These are phyloP conservation scores for Arthrobotrys conoides DNA, from an alignment of 2,329 filamentous ascomycete genomes.

Conservation along the genomic window DNA sequence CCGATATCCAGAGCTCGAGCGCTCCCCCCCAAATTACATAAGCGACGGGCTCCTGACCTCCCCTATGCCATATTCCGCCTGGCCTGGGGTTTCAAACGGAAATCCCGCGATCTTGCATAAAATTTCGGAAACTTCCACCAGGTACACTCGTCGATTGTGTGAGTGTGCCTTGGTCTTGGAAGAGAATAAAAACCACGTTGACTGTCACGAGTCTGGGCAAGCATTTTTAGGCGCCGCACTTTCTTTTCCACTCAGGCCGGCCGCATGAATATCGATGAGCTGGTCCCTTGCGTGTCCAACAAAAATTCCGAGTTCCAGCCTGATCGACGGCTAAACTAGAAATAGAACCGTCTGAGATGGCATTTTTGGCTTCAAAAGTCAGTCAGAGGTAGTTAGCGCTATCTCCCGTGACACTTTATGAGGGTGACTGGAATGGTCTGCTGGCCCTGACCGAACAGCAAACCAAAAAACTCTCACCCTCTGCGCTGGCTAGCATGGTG, in stretches of 20 bases:
- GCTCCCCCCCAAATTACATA: slow-evolving; percentile 1
- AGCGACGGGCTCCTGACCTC: not conserved
- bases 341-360: slow-evolving; percentile 11
- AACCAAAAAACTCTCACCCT: not conserved
- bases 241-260: slow-evolving; percentile 16
- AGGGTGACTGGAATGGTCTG: slow-evolving; percentile 18
- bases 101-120: slow-evolving; percentile 26
- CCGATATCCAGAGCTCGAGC: not conserved
- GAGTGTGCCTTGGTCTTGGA: slow-evolving; percentile 2
- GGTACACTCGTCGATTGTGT: not conserved
- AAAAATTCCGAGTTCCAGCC: slow-evolving; percentile 4
- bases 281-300: slow-evolving; percentile 31
- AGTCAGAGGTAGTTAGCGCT: slow-evolving; percentile 3
- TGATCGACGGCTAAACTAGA: slow-evolving; percentile 1
- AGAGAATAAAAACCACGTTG: slow-evolving; percentile 23
- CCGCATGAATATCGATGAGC: slow-evolving; percentile 27
- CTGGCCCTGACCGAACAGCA: slow-evolving; percentile 14
- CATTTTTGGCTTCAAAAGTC: slow-evolving; percentile 10
- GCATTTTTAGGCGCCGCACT: slow-evolving; percentile 14
- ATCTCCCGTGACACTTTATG: not conserved
- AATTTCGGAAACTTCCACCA: not conserved
- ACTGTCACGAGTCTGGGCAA: slow-evolving; percentile 1
- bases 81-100: slow-evolving; percentile 28
- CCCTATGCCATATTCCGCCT: not conserved
- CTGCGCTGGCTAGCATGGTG: slow-evolving; percentile 41